Percentiles rank a stretch among this genome's conserved stretches.
Evolutionary conservation across 2,329 filamentous ascomycete species (phyloP).

Genomic region (Magnaporthales sp.): DNA sequence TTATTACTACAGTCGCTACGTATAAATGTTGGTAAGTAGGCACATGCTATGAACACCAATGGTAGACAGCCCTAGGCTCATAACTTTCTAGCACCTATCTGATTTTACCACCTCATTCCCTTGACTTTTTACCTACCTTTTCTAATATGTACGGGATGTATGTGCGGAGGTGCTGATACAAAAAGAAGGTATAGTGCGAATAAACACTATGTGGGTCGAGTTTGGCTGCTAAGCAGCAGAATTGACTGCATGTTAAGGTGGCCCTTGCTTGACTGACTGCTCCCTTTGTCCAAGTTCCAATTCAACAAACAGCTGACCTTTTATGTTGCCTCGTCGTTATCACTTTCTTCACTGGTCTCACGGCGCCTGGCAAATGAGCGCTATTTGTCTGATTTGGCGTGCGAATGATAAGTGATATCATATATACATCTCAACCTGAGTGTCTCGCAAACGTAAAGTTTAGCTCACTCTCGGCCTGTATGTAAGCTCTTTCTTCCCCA

Average conservation of each 20-base stretch:
- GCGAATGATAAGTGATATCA: not conserved
- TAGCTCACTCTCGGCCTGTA: not conserved
- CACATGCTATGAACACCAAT: too few species aligned
- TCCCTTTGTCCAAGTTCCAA: not conserved
- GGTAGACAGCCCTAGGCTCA: too few species aligned
- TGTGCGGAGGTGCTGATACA: not conserved
- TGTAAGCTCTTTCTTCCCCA: not conserved
- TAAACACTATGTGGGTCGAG: not conserved
- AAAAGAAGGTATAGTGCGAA: too few species aligned
- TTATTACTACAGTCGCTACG: too few species aligned
- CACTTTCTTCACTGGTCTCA: not conserved
- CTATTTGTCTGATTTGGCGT: not conserved
- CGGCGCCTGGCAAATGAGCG: not conserved
- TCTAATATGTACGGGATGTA: too few species aligned
- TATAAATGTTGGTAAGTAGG: too few species aligned
- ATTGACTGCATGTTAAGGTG: not conserved
- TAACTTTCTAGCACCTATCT: too few species aligned
- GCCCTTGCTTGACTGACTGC: not conserved
- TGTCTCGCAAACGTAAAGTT: not conserved
- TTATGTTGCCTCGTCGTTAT: not conserved
- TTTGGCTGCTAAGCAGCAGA: not conserved
- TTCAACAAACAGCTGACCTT: not conserved
- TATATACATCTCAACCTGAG: not conserved
- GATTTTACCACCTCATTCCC: too few species aligned
- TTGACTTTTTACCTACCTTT: too few species aligned